Evolutionary conservation across 2,329 filamentous ascomycete species (phyloP), one percentile per base, ranked within the genome.

Genomic region (Diaporthe ampelina): DNA sequence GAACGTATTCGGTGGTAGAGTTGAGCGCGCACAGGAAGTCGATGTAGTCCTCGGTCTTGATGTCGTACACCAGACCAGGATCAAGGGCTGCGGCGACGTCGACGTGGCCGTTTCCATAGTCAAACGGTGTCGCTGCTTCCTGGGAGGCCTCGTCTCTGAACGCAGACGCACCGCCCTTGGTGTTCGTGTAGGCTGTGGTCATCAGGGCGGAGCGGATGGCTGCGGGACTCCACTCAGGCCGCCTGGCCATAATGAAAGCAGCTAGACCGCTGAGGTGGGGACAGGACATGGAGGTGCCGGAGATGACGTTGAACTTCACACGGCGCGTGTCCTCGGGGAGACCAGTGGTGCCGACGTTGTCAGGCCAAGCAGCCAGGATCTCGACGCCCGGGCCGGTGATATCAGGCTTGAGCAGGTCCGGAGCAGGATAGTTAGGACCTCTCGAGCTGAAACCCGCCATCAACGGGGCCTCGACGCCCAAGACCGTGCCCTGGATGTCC

Each of bases 241-340:
- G 72, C 4, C 69, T 54, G 24, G 74, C 76, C 73, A 76, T 73
- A 48, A 77, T 63, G 32, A 67, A 76, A 10, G 75, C 52, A 6
- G 73, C 76, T 1, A 76, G 43, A 17, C 76, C 76, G 40, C 69
- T 73, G 45, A 77, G n/a, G 69, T 77, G 76, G n/a, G 74, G 74
- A 32, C 74, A 76, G 1, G 74, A 72, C 76, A 77, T 77, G 19
- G 72, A 75, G 4, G 76, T 77, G 8, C 76, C 76, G 1, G 76
- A 77, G 45, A 75, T 67, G 58, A 77, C 17, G 54, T 76, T 76
- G 70, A 61, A 75, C 10, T 71, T 40, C 4, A 72, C 56, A 10
- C 29, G 70, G 59, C 74, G 70, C 2, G 52, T 40, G 11, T 77
- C 74, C 4, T 21, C 35, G 4, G 24, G 58, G n/a, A 73, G 24